These are phyloP conservation scores for Amniculicola lignicola DNA, from an alignment of 495 filamentous ascomycete genomes.

Conservation along the genomic window DNA sequence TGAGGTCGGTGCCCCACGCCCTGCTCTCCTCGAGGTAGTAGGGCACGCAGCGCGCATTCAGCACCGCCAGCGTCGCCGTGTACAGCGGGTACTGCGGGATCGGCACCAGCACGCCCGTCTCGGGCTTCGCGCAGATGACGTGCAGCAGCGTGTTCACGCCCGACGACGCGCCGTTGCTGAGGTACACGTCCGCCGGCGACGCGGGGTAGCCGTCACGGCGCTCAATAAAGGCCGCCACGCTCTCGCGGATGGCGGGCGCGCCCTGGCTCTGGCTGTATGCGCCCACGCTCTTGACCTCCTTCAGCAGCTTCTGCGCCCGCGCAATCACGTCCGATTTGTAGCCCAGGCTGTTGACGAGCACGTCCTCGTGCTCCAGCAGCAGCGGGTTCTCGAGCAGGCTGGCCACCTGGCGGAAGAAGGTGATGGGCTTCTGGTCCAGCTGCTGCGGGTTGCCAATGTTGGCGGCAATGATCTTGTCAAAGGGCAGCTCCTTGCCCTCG, in stretches of 20 bases:
- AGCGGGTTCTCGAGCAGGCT: constrained; percentile 88
- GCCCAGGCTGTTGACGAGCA: constrained; percentile 60
- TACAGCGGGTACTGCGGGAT: constrained; percentile 98
- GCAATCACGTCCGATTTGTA: constrained; percentile 87
- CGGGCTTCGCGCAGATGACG: constrained; percentile 75
- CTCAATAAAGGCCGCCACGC: constrained; percentile 89
- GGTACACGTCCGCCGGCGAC: constrained; percentile 73
- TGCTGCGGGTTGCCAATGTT: constrained; percentile 99
- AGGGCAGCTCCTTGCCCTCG: constrained; percentile 66
- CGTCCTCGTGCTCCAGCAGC: constrained; percentile 74
- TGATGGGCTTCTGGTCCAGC: constrained; percentile 97
- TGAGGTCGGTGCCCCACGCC: constrained; percentile 82
- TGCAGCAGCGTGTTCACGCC: constrained; percentile 91
- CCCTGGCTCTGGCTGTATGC: constrained; percentile 96
- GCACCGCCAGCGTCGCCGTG: constrained; percentile 83
- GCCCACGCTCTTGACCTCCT: constrained; percentile 82
- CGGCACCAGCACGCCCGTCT: constrained; percentile 83
- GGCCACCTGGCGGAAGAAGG: constrained; percentile 96
- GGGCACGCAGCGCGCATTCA: constrained; percentile 83
- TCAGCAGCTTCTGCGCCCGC: constrained; percentile 73
- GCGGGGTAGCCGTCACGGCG: constrained; percentile 86
- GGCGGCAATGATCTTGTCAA: constrained; percentile 85
- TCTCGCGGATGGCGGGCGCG: constrained; percentile 76
- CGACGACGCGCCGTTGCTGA: constrained; percentile 85
- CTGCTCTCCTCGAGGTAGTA: constrained; percentile 86